Evolutionary conservation across 31 red algal species (phyloP).

Genomic region (Porphyra umbilicalis): DNA sequence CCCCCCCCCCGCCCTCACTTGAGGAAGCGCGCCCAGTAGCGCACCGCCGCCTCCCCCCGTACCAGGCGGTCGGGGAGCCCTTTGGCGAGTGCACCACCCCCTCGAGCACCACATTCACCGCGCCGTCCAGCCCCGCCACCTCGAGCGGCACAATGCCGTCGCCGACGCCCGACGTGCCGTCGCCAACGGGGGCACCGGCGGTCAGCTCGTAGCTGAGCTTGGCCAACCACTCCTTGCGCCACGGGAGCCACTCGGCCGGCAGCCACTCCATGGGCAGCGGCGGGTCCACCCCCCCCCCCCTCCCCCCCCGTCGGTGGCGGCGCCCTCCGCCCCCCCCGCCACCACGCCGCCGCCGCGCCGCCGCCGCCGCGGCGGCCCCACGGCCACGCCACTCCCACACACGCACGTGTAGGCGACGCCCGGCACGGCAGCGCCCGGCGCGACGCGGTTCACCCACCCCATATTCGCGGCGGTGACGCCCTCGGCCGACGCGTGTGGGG

Average conservation of each 20-base stretch:
- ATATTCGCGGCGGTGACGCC: slow-evolving; percentile 35
- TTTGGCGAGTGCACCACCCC: slow-evolving; percentile 3
- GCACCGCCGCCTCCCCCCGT: neutral
- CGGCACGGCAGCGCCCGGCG: slow-evolving; percentile 15
- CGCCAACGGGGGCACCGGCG: neutral
- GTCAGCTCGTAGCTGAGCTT: neutral
- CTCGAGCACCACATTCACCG: slow-evolving; percentile 9
- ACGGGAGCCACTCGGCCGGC: neutral
- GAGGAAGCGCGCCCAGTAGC: neutral
- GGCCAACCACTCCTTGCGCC: neutral
- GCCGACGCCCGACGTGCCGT: neutral
- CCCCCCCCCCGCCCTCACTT: neutral
- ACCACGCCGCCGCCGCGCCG: neutral
- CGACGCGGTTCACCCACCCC: slow-evolving; percentile 44
- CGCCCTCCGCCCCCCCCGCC: too few relatives aligned
- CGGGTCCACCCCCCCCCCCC: too few relatives aligned
- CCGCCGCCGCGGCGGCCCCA: neutral
- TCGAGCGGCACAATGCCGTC: slow-evolving; percentile 14
- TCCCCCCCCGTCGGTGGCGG: too few relatives aligned
- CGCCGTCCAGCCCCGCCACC: slow-evolving; percentile 3
- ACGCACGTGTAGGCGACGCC: neutral
- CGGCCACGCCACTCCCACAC: neutral
- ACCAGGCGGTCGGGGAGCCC: neutral
- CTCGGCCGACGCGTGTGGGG: slow-evolving; percentile 50
- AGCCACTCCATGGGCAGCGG: too few relatives aligned